phyloP scores from a whole-genome alignment of 345 rosid species.

The Camelina neglecta region DNA sequence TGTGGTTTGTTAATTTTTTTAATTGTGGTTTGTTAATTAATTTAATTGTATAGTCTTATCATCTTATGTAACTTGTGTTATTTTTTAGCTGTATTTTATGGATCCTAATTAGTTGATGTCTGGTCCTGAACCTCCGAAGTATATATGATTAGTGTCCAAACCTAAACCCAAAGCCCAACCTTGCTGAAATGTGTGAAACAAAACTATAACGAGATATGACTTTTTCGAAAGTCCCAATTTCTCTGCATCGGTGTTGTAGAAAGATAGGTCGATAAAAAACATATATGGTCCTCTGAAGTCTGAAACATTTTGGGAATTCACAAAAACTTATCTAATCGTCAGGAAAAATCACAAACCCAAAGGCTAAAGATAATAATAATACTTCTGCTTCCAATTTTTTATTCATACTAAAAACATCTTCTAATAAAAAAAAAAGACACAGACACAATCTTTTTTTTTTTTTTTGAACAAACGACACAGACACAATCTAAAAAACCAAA shows the following conservation, averaged over 20 bases:
- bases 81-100: background rate
- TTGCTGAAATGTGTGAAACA: background rate
- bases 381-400: constrained; percentile 14
- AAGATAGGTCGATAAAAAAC: background rate
- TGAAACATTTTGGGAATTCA: constrained; percentile 7
- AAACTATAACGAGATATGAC: background rate
- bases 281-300: constrained; percentile 8
- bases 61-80: background rate
- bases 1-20: no score
- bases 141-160: background rate
- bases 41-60: no score
- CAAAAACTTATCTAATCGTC: constrained; percentile 14
- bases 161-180: background rate
- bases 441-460: background rate
- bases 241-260: background rate
- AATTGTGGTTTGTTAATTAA: background rate
- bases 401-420: constrained; percentile 30
- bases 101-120: background rate
- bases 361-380: background rate
- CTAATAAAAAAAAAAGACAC: background rate
- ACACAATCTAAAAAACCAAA: constrained; percentile 27
- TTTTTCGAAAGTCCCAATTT: constrained; percentile 18
- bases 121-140: background rate
- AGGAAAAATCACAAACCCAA: background rate
- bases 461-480: background rate